phyloP scores from a whole-genome alignment of 768 basidiomycete species.

The Pleurotus giganteus region DNA sequence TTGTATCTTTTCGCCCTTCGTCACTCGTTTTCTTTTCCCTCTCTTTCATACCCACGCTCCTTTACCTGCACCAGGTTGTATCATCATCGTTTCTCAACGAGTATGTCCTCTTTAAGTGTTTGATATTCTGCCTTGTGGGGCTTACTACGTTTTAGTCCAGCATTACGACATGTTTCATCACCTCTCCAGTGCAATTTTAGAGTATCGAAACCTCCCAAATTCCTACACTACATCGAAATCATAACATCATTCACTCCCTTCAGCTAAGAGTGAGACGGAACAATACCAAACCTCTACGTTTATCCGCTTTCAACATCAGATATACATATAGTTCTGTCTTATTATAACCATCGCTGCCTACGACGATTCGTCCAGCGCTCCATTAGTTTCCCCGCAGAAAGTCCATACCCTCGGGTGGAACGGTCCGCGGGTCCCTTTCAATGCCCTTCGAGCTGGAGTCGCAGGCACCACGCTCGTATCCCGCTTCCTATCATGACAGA shows the following conservation, averaged over 20 bases:
- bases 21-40: neutral
- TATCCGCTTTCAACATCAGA: too few relatives aligned
- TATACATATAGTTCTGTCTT: neutral
- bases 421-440: slow-evolving; percentile 3
- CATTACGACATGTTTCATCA: neutral
- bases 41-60: neutral
- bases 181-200: neutral
- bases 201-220: neutral
- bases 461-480: neutral
- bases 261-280: too few relatives aligned
- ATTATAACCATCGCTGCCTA: too few relatives aligned
- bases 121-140: neutral
- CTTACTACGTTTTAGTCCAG: neutral
- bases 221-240: neutral
- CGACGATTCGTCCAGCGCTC: neutral
- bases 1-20: neutral
- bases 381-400: slow-evolving; percentile 1
- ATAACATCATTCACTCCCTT: too few relatives aligned
- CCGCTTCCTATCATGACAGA: slow-evolving; percentile 49
- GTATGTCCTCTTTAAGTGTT: neutral
- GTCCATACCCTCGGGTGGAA: neutral
- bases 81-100: neutral
- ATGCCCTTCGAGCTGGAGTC: neutral
- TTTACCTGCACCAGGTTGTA: neutral
- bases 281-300: too few relatives aligned